Conservation (phyloP, 108 stramenopile genomes). For the Cyclotella cryptica region DNA sequence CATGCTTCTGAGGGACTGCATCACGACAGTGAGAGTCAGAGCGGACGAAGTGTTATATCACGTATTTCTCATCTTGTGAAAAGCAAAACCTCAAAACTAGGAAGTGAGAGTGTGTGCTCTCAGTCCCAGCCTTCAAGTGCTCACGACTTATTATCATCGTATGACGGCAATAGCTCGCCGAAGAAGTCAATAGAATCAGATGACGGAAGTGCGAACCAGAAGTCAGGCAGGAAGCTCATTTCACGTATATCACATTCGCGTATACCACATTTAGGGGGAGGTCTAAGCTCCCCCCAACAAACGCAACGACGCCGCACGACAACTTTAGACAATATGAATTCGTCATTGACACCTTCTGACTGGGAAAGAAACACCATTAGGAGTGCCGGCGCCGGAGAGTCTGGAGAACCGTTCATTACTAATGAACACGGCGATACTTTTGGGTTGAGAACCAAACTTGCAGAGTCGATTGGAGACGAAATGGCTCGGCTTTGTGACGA, state of each 20-base stretch:
- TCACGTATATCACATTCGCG: constrained; percentile 17
- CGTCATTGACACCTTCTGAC: constrained; percentile 17
- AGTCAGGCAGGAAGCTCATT: neutral
- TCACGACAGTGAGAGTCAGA: constrained; percentile 2
- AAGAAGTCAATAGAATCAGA: constrained; percentile 24
- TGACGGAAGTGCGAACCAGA: constrained; percentile 9
- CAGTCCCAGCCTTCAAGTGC: neutral
- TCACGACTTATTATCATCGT: neutral
- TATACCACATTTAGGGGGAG: neutral
- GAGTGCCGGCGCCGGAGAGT: neutral
- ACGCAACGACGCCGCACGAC: constrained; percentile 6
- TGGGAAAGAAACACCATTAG: constrained; percentile 13
- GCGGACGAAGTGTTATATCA: constrained; percentile 24
- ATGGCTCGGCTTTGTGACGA: constrained; percentile 41
- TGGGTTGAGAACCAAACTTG: constrained; percentile 22
- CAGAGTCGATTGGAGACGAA: constrained; percentile 18
- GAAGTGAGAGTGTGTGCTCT: neutral
- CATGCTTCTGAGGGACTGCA: neutral
- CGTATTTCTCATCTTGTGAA: constrained; percentile 12
- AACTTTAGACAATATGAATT: neutral
- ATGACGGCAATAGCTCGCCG: constrained; percentile 3
- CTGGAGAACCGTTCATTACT: neutral
- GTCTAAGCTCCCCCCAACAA: neutral
- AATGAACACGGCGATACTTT: constrained; percentile 18
- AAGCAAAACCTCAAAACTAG: neutral